Evolutionary conservation across 305 asterid species (phyloP).

Genomic region (Stenogyne calaminthoides): DNA sequence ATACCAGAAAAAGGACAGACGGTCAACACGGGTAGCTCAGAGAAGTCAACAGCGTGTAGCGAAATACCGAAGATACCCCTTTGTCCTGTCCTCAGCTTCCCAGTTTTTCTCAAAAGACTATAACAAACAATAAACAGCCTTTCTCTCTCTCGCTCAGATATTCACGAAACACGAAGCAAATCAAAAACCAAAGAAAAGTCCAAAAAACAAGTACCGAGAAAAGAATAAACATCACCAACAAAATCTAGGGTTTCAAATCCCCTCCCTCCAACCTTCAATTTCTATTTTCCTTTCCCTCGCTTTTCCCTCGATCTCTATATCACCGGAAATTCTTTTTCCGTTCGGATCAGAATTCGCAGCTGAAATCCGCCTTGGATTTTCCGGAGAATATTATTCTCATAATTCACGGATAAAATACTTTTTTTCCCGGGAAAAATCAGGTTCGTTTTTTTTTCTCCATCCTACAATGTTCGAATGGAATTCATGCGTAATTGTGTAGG

Average conservation of each 20-base stretch:
- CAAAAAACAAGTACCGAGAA: not conserved
- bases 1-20: slow-evolving; percentile 7
- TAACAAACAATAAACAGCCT: slow-evolving; percentile 26
- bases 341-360: slow-evolving; percentile 33
- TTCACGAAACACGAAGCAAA: slow-evolving; percentile 42
- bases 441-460: slow-evolving; percentile 19
- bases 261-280: slow-evolving; percentile 28
- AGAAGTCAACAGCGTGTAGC: slow-evolving; percentile 9
- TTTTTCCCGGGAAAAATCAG: slow-evolving; percentile 34
- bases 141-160: slow-evolving; percentile 21
- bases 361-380: slow-evolving; percentile 20
- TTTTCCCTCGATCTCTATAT: slow-evolving; percentile 42
- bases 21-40: slow-evolving; percentile 24
- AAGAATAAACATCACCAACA: slow-evolving; percentile 8
- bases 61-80: slow-evolving; percentile 31
- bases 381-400: slow-evolving; percentile 29
- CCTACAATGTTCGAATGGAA: not conserved
- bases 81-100: not conserved
- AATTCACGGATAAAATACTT: slow-evolving; percentile 12
- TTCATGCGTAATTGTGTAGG: not conserved
- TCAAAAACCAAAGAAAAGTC: too few relatives aligned
- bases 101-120: slow-evolving; percentile 20
- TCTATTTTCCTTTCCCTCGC: slow-evolving; percentile 25
- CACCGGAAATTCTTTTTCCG: slow-evolving; percentile 19
- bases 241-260: slow-evolving; percentile 58